Percentiles rank a stretch among this genome's conserved stretches.
Conservation (phyloP, 2,329 filamentous ascomycete species). For the Aspergillus flavus region DNA sequence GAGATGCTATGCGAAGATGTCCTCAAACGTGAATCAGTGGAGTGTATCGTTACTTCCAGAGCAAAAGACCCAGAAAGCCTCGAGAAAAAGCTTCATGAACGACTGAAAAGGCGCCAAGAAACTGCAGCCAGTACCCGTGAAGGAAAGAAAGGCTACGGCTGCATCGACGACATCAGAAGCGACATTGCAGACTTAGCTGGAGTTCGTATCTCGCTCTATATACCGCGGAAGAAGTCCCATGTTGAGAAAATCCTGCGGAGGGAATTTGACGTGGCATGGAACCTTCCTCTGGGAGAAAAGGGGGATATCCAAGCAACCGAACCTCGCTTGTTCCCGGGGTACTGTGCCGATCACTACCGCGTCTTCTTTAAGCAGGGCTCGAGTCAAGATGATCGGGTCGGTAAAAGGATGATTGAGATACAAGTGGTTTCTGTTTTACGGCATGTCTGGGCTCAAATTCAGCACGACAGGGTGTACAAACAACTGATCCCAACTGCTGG, state of each 20-base stretch:
- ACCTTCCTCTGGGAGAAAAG: background rate
- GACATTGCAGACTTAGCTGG: constrained; percentile 18
- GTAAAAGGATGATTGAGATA: constrained; percentile 25
- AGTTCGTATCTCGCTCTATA: constrained; percentile 16
- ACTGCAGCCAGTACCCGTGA: background rate
- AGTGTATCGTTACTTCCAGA: background rate
- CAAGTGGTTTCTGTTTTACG: constrained; percentile 31
- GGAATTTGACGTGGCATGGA: background rate
- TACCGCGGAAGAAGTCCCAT: constrained; percentile 2
- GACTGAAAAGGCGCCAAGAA: background rate
- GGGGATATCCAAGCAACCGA: background rate
- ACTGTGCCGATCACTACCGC: constrained; percentile 9
- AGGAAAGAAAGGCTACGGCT: background rate
- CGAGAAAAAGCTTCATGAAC: constrained; percentile 1
- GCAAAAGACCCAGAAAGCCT: constrained; percentile 11
- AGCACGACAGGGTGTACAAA: constrained; percentile 35
- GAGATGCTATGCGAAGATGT: background rate
- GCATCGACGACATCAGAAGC: constrained; percentile 11
- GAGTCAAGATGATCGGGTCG: background rate
- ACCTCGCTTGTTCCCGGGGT: background rate
- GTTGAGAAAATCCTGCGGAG: background rate
- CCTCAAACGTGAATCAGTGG: background rate
- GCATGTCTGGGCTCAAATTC: constrained; percentile 32
- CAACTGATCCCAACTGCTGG: background rate
- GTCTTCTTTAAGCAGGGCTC: background rate